Conservation (phyloP, 257 asterid species). For the Solanum commersonii region DNA sequence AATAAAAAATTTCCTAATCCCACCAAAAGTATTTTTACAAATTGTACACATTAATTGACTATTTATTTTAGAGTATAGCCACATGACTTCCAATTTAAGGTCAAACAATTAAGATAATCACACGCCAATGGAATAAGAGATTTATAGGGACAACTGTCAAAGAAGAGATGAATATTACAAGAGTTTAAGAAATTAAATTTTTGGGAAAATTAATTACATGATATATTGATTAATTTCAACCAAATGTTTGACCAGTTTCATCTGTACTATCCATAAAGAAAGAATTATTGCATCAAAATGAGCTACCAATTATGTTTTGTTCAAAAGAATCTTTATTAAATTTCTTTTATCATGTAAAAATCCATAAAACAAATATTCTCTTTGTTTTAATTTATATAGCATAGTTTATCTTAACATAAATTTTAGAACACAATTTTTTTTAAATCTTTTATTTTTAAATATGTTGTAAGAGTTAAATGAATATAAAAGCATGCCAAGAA, state of each 20-base stretch:
- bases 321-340: not conserved
- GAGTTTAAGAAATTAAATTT: not conserved
- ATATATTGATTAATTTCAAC: constrained; percentile 17
- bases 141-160: constrained; percentile 48
- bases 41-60: not conserved
- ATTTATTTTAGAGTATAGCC: not conserved
- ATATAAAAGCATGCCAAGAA: not conserved
- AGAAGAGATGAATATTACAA: not conserved
- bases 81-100: constrained; percentile 3
- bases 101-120: constrained; percentile 47
- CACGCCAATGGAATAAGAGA: constrained; percentile 1
- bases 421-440: not conserved
- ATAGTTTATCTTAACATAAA: not conserved
- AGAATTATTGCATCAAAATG: constrained; percentile 54
- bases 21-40: not conserved
- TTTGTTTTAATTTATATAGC: constrained; percentile 13
- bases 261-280: constrained; percentile 36
- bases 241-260: constrained; percentile 61
- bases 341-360: not conserved
- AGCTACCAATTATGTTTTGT: constrained; percentile 19
- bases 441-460: not conserved
- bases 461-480: not conserved
- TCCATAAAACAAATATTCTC: constrained; percentile 13
- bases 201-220: constrained; percentile 37
- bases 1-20: not conserved